phyloP scores from a whole-genome alignment of 768 basidiomycete genomes.

The Guyanaporus albipodus region DNA sequence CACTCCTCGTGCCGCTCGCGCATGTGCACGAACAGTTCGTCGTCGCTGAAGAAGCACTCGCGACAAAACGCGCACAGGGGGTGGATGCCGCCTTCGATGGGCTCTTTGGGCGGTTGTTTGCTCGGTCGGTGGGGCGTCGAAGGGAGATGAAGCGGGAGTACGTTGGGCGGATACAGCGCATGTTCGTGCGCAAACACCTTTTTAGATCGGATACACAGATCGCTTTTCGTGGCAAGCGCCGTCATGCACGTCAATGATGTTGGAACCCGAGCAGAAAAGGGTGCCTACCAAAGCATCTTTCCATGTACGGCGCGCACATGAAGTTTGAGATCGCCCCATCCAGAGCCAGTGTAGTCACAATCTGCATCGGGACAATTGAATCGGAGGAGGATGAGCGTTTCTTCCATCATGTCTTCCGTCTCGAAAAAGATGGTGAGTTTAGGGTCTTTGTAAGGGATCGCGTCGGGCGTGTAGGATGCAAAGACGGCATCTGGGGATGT shows the following conservation, averaged over 20 bases:
- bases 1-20: conserved; percentile 94
- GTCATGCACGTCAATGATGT: neutral
- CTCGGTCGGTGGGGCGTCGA: conserved; percentile 48
- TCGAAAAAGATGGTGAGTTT: conserved; percentile 84
- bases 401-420: conserved; percentile 92
- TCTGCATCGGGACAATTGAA: conserved; percentile 90
- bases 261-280: neutral
- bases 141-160: conserved; percentile 73
- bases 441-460: conserved; percentile 60
- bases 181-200: conserved; percentile 98
- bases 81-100: conserved; percentile 67
- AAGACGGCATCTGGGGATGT: conserved; percentile 58
- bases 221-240: conserved; percentile 42
- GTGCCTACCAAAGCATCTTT: conserved; percentile 69
- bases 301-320: conserved; percentile 77
- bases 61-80: conserved; percentile 85
- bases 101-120: conserved; percentile 45
- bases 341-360: conserved; percentile 80
- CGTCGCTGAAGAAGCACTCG: conserved; percentile 91
- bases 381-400: conserved; percentile 82
- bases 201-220: conserved; percentile 83
- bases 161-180: conserved; percentile 64
- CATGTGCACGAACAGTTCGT: conserved; percentile 93
- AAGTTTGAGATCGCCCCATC: conserved; percentile 87
- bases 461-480: conserved; percentile 51